A percentile compares a stretch with the other conserved stretches of the same genome.
phyloP scores from a whole-genome alignment of 148 eudicot genomes.

The Nepenthes gracilis region DNA sequence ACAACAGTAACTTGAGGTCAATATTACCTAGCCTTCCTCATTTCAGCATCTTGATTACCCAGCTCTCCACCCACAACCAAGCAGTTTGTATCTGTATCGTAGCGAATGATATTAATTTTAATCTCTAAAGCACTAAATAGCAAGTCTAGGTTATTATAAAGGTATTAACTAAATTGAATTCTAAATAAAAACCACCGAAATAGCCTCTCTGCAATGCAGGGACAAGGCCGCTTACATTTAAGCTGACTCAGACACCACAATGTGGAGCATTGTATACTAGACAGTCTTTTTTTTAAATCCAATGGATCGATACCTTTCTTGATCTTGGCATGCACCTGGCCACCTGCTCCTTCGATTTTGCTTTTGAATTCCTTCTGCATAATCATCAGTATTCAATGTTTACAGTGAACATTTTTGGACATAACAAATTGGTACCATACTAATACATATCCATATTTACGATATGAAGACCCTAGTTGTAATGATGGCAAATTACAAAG shows the following conservation, averaged over 20 bases:
- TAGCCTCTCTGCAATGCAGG: too few relatives aligned
- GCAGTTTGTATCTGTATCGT: conserved; percentile 63
- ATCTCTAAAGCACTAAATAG: background rate
- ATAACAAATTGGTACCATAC: too few relatives aligned
- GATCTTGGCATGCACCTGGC: conserved; percentile 59
- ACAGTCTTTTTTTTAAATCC: background rate
- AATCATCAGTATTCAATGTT: conserved; percentile 4
- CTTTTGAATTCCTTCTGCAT: conserved; percentile 59
- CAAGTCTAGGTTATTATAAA: background rate
- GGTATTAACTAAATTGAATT: background rate
- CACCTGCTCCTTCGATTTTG: conserved; percentile 71
- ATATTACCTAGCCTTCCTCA: conserved; percentile 76
- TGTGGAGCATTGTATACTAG: too few relatives aligned
- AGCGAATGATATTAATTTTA: background rate
- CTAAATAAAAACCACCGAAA: too few relatives aligned
- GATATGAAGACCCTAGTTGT: too few relatives aligned
- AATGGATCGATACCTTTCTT: conserved; percentile 50
- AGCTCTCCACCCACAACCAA: conserved; percentile 56
- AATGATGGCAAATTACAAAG: too few relatives aligned
- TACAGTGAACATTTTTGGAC: background rate
- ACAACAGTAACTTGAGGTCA: background rate
- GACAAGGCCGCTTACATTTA: too few relatives aligned
- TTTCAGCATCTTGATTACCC: conserved; percentile 52
- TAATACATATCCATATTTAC: too few relatives aligned
- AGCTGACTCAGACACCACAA: too few relatives aligned